These are phyloP conservation scores for Saprolegnia diclina DNA, from an alignment of 352 stramenopile genomes.

Conservation along the genomic window DNA sequence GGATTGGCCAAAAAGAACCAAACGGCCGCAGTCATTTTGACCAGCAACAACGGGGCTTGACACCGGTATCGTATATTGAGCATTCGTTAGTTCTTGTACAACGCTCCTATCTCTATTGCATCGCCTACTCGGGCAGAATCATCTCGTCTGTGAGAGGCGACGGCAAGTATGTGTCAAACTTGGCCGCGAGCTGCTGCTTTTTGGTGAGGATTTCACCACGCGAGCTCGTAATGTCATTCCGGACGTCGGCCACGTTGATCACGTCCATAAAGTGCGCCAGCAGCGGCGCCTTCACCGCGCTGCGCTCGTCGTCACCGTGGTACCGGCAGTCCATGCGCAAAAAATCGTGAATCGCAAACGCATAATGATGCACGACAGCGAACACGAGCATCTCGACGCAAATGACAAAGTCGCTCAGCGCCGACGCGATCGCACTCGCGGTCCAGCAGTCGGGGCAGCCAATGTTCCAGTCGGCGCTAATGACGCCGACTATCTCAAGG, in stretches of 20 bases:
- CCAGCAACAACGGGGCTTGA: too few species aligned
- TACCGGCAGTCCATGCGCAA: conserved; percentile 28
- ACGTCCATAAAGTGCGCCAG: conserved; percentile 86
- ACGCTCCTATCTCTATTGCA: too few species aligned
- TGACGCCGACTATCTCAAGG: conserved; percentile 80
- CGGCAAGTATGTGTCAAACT: conserved; percentile 48
- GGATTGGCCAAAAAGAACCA: too few species aligned
- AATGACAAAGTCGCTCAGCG: conserved; percentile 92
- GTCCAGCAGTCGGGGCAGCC: conserved; percentile 79
- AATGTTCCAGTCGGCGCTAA: conserved; percentile 80
- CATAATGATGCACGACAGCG: conserved; percentile 88
- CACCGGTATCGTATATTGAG: too few species aligned
- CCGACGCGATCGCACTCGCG: conserved; percentile 81
- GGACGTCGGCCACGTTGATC: conserved; percentile 86
- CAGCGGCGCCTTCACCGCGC: conserved; percentile 78
- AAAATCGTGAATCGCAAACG: conserved; percentile 90
- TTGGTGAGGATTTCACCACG: conserved; percentile 84
- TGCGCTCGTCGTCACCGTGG: conserved; percentile 33
- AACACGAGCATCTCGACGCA: conserved; percentile 94
- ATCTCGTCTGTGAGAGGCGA: not conserved
- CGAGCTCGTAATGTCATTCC: conserved; percentile 78
- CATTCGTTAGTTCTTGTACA: too few species aligned
- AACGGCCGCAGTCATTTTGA: too few species aligned
- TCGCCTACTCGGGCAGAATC: not conserved
- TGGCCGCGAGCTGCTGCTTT: conserved; percentile 79